A percentile compares a stretch with the other conserved stretches of the same genome.
Evolutionary conservation across 1,139 yeast genomes (phyloP).

Genomic region (Taphrina sp.): DNA sequence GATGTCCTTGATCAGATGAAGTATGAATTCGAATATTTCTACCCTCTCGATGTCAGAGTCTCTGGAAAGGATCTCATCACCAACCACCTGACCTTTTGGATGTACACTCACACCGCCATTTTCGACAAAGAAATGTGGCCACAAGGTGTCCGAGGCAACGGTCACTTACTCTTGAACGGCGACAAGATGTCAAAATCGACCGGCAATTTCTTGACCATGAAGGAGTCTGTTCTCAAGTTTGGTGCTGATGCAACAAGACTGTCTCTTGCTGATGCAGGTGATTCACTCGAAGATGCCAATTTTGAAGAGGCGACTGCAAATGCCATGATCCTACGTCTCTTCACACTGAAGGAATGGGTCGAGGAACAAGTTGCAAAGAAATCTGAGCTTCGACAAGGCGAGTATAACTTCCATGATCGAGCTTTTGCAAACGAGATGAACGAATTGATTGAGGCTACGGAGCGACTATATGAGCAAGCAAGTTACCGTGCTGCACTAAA

Average conservation of each 20-base stretch:
- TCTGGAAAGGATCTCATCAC: constrained; percentile 98
- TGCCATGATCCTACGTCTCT: constrained; percentile 92
- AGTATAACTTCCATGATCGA: constrained; percentile 66
- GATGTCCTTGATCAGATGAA: constrained; percentile 71
- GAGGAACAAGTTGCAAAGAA: constrained; percentile 49
- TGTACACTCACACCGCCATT: constrained; percentile 86
- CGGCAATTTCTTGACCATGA: constrained; percentile 92
- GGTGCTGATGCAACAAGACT: constrained; percentile 98
- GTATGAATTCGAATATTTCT: constrained; percentile 92
- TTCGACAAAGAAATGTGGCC: constrained; percentile 95
- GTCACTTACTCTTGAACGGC: constrained; percentile 90
- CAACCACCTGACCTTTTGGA: constrained; percentile 92
- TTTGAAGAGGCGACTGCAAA: constrained; percentile 95
- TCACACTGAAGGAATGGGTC: constrained; percentile 92
- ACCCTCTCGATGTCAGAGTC: constrained; percentile 84
- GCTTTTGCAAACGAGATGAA: constrained; percentile 97
- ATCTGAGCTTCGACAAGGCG: constrained; percentile 67
- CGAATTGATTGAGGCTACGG: constrained; percentile 68
- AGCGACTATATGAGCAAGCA: constrained; percentile 66
- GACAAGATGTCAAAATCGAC: constrained; percentile 98
- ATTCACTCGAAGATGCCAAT: constrained; percentile 94
- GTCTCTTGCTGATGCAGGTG: constrained; percentile 99
- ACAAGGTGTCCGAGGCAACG: constrained; percentile 87
- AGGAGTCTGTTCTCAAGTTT: constrained; percentile 77
- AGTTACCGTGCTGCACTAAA: constrained; percentile 87